phyloP scores from a whole-genome alignment of 352 stramenopile genomes.

The Peronospora farinosa region DNA sequence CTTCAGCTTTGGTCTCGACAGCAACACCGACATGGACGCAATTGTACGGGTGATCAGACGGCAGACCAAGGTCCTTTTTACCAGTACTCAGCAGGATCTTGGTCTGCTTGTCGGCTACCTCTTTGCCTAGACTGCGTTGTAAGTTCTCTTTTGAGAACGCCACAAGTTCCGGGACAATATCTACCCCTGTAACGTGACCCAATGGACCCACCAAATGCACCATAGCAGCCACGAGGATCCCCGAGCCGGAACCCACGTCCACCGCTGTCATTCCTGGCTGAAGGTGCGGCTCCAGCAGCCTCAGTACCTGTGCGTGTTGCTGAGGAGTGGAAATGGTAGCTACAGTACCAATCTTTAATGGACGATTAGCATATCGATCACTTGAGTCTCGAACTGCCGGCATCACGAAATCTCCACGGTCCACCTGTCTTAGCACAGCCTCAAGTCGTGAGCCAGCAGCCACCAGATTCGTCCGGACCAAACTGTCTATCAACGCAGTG shows the following conservation, averaged over 20 bases:
- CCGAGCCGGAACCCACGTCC: conserved; percentile 78
- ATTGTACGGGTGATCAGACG: conserved; percentile 38
- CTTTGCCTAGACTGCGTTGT: conserved; percentile 35
- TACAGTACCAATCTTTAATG: conserved; percentile 69
- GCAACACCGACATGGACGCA: conserved; percentile 80
- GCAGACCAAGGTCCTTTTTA: conserved; percentile 38
- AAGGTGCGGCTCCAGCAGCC: conserved; percentile 57
- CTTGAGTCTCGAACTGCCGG: conserved; percentile 20
- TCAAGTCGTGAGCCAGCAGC: conserved; percentile 48
- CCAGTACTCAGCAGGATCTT: conserved; percentile 38
- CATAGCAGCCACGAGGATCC: conserved; percentile 76
- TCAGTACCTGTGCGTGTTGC: conserved; percentile 75
- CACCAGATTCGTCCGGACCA: conserved; percentile 72
- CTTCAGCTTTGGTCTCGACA: conserved; percentile 66
- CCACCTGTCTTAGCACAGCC: conserved; percentile 50
- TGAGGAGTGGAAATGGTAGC: conserved; percentile 85
- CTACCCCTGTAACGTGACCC: conserved; percentile 57
- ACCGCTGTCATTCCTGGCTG: conserved; percentile 53
- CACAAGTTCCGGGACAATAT: conserved; percentile 76
- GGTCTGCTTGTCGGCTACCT: conserved; percentile 33
- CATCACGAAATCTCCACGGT: conserved; percentile 56
- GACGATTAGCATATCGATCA: conserved; percentile 62
- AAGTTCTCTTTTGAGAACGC: conserved; percentile 64
- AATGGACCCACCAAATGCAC: conserved; percentile 49
- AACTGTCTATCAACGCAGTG: conserved; percentile 58